Evolutionary conservation across 2,329 filamentous ascomycete species (phyloP).

Genomic region (Alternaria panax): DNA sequence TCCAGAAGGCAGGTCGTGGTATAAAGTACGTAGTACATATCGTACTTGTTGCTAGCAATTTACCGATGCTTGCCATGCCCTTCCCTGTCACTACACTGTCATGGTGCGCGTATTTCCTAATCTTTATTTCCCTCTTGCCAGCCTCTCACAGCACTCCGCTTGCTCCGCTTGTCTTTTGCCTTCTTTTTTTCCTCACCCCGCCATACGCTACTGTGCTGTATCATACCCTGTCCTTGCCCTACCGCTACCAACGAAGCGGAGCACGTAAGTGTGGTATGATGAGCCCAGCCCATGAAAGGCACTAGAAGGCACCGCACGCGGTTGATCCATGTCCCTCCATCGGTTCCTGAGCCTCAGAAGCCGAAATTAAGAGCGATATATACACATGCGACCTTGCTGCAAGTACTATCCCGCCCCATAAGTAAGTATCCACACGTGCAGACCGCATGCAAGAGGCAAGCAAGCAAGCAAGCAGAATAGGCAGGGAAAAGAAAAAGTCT

Average conservation of each 20-base stretch:
- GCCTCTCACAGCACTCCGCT: not conserved
- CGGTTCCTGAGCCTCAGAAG: constrained; percentile 37
- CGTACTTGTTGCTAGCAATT: not conserved
- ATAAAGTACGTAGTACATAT: not conserved
- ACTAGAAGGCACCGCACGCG: not conserved
- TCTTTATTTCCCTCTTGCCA: not conserved
- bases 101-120: not conserved
- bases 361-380: constrained; percentile 25
- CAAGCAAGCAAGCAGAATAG: too few species aligned
- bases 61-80: not conserved
- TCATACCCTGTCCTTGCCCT: not conserved
- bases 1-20: not conserved
- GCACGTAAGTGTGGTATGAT: too few species aligned
- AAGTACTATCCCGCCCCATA: not conserved
- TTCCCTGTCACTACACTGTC: not conserved
- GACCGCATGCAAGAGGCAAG: not conserved
- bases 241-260: not conserved
- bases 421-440: not conserved
- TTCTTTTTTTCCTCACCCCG: not conserved
- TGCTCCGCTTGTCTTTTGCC: too few species aligned
- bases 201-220: not conserved
- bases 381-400: not conserved
- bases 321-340: not conserved
- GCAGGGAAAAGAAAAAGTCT: constrained; percentile 7
- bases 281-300: not conserved